Evolutionary conservation across 2,329 filamentous ascomycete genomes (phyloP), one percentile per base, ranked within the genome.

Genomic region (Dactylellina haptotyla): DNA sequence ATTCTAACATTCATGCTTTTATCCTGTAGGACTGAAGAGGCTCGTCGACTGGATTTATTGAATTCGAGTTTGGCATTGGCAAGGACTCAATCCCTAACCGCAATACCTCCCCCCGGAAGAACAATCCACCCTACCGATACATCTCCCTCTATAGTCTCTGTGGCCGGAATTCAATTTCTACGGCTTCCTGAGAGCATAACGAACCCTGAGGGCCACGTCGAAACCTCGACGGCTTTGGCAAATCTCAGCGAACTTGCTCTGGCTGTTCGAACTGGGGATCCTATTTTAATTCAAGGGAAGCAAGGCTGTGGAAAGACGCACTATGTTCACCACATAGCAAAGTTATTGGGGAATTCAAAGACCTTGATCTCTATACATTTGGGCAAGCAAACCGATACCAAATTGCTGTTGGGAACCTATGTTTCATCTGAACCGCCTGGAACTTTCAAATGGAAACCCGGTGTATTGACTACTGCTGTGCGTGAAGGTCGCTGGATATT

Each of bases 361-460:
- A 87, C 87, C 70, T 93, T 99, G 88, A 90, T 99, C 58, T 98
- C 94, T 2, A 84, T 99, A 28, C 94, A 99, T 81, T 84, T 99
- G 32, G 99, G 99, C 79, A 95, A 98, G 81, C 96, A 99, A 81
- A 98, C 93, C 1, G 95, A 99, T 81, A 93, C 94, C 0, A 99
- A 99, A 81, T 91, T 96, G 83, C 87, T 99, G 41, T 88, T 99
- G 75, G 95, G 95, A 2, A 88, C 98, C 80, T 98, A 99, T 81
- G 91, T 94, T 0, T 95, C 93, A 20, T 59, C 65, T 16, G 93
- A 93, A 67, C 87, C 90, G 14, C 93, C 93, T 0, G 93, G 93
- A 1, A 93, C 91, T 8, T 99, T 99, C 80, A 87, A 87, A 56
- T 99, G 95, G 95, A 88, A 91, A 71, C 88, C 95, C 2, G 95